Evolutionary conservation across 192 early-diverging fungal genomes (phyloP), one percentile per base, ranked within the genome.

Genomic region (Coemansia sp.): DNA sequence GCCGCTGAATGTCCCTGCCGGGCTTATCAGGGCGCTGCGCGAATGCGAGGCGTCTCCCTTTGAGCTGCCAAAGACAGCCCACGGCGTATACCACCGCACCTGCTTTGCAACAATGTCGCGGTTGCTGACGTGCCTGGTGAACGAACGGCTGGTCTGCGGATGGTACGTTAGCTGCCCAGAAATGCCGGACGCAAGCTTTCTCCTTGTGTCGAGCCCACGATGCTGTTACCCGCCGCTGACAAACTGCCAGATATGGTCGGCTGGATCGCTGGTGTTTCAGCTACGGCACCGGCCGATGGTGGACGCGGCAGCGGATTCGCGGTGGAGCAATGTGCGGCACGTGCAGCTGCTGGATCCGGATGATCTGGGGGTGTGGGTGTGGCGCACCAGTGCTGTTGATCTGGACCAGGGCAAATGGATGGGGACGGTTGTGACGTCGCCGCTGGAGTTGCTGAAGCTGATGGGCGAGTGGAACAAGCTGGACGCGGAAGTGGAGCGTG

Each of bases 61-160:
- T 55, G 38, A 26, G 20, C 26, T 69, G 2, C 67, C 72, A n/a
- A 72, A 36, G 18, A 69, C 72, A 10, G 57, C 62, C 6, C 65
- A 66, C 9, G 73, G 73, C 2, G 65, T 63, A 52, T 39, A 56
- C 62, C 41, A 60, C 41, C 78, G 77, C 26, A 71, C 83, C 9
- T 65, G 71, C 44, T 84, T 86, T 67, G 86, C 88, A 61, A 85
- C 85, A 5, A 68, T 71, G 12, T 87, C 88, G 15, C 82, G 89
- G 21, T 69, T 89, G 6, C 66, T 89, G n/a, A 58, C 83, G 8
- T 89, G 88, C 46, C 64, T 88, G 6, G 83, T 85, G 36, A 87
- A 84, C 49, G 89, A 90, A 67, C 43, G 56, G 15, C 73, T 90
- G 10, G 83, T 84, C 10, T 38, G 68, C 38, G 86, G 83, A 34